Conservation (phyloP, 2,329 filamentous ascomycete genomes). For the Fusarium subglutinans region DNA sequence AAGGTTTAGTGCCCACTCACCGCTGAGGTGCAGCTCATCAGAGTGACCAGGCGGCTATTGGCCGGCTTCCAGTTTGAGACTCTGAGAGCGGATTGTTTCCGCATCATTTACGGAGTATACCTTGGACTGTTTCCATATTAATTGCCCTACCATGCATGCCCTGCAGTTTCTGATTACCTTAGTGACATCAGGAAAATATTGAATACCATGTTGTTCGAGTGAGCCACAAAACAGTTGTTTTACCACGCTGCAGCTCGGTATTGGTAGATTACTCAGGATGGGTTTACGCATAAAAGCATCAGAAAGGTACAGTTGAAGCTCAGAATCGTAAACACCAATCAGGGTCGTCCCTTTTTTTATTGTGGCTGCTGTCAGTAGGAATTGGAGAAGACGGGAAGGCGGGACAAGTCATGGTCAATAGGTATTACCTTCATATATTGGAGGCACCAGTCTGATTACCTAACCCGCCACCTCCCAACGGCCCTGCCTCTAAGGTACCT, state of each 20-base stretch:
- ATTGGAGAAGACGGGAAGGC: conserved; percentile 7
- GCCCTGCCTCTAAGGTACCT: conserved; percentile 26
- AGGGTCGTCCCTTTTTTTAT: neutral
- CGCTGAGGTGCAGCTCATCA: neutral
- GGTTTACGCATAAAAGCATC: neutral
- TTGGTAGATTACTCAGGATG: neutral
- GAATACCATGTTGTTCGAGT: neutral
- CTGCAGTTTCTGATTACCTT: neutral
- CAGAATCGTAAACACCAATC: neutral
- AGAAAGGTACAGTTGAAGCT: neutral
- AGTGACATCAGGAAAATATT: conserved; percentile 24
- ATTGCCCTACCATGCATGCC: conserved; percentile 19
- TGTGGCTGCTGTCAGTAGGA: conserved; percentile 12
- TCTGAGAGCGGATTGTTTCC: conserved; percentile 25
- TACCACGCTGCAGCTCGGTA: neutral
- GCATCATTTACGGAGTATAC: neutral
- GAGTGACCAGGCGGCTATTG: conserved; percentile 11
- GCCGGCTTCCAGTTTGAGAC: neutral
- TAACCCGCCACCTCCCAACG: conserved; percentile 22
- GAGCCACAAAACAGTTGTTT: neutral
- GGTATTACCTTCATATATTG: neutral
- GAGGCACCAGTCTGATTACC: conserved; percentile 9
- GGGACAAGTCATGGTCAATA: neutral
- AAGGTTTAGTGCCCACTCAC: conserved; percentile 1
- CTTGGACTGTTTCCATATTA: conserved; percentile 12